Evolutionary conservation across 2,329 filamentous ascomycete species (phyloP), one percentile per base, ranked within the genome.

Genomic region (Botrytis galanthina): DNA sequence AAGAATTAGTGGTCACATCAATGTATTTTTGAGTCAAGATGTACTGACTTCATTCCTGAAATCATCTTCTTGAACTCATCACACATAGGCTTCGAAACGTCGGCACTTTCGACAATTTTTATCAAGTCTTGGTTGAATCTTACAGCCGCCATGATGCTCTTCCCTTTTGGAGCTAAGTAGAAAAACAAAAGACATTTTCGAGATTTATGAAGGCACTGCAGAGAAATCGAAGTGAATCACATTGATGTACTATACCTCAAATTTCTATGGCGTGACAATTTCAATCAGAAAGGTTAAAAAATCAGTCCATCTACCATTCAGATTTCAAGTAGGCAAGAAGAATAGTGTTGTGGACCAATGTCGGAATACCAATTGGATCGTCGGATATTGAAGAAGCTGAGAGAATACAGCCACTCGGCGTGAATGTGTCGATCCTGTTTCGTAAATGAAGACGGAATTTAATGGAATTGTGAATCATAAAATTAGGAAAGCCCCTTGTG

Each of bases 71-170:
- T 74, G 63, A 74, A 78, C 64, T 78, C 78, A 20, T 76, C 72
- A 44, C 71, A 73, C 64, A 69, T 70, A 26, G 71, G 71, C 35
- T 29, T 42, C 42, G 48, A 7, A 54, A 73, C 22, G 26, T 70
- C 71, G 62, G 44, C 54, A 51, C 82, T 82, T 75, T 82, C 85
- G n/a, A 87, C 86, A 26, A 70, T 37, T 35, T 42, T 29, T 42
- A 73, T 66, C 35, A 73, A 32, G 10, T 71, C 48, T 62, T 68
- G 32, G 35, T 70, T 73, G n/a, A 70, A 48, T n/a, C 54, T 44
- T 57, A 39, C 35, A 4, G 64, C 32, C 61, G 69, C 59, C 69
- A 71, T 72, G 6, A 20, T 72, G n/a, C 39, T 44, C 42, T 68
- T 54, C 62, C 51, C 44, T 72, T 37, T 68, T 44, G 26, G 18